These are phyloP conservation scores for Salix brachista DNA, from an alignment of 345 rosid species.

Conservation along the genomic window DNA sequence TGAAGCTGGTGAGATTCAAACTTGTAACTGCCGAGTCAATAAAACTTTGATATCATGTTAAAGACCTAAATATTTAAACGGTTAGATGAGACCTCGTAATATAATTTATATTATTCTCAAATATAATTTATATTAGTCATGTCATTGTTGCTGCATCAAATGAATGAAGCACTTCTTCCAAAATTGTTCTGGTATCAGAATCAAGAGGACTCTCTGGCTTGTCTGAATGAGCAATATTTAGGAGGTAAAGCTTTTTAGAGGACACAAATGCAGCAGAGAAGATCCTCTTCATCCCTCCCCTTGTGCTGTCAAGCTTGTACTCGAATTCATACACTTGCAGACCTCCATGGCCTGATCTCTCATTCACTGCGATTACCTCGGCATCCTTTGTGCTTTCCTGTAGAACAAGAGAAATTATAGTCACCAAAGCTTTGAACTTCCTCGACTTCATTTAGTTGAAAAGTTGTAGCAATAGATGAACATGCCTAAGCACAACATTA, in stretches of 20 bases:
- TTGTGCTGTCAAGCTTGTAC: constrained; percentile 69
- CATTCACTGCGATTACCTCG: constrained; percentile 62
- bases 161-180: constrained; percentile 83
- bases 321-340: constrained; percentile 74
- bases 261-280: constrained; percentile 84
- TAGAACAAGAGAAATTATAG: neutral
- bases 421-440: neutral
- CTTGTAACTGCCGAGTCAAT: no score
- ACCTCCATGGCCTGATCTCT: constrained; percentile 57
- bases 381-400: constrained; percentile 86
- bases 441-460: neutral
- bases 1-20: no score
- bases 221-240: constrained; percentile 73
- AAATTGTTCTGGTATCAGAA: constrained; percentile 39
- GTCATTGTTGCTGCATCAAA: constrained; percentile 42
- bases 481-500: neutral
- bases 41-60: no score
- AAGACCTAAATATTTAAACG: no score
- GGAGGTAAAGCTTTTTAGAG: constrained; percentile 64
- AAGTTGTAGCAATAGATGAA: neutral
- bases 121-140: neutral
- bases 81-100: no score
- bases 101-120: no score
- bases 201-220: constrained; percentile 72
- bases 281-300: constrained; percentile 84